phyloP scores from a whole-genome alignment of 495 filamentous ascomycete genomes.

The Aspergillus avenaceus region DNA sequence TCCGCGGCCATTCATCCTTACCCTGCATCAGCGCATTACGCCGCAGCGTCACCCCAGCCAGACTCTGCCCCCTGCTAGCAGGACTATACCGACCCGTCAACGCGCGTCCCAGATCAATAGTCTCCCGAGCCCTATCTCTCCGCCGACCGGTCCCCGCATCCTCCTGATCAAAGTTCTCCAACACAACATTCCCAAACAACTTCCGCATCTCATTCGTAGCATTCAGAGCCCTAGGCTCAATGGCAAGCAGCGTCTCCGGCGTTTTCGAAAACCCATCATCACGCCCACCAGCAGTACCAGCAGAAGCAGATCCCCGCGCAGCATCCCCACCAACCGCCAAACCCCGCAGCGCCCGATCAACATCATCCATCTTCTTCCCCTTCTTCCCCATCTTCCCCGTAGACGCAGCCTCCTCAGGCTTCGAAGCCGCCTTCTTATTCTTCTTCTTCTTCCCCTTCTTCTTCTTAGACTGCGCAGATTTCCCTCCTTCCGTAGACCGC shows the following conservation, averaged over 20 bases:
- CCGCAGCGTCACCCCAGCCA: conserved; percentile 65
- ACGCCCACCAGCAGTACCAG: conserved; percentile 25
- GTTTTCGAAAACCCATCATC: conserved; percentile 43
- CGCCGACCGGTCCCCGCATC: conserved; percentile 49
- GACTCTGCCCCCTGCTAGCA: conserved; percentile 52
- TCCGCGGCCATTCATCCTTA: conserved; percentile 86
- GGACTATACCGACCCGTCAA: conserved; percentile 59
- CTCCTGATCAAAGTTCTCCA: conserved; percentile 57
- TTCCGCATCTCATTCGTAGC: conserved; percentile 89
- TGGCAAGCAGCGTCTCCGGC: conserved; percentile 56
- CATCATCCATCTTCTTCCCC: conserved; percentile 64
- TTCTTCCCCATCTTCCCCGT: conserved; percentile 8
- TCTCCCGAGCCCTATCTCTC: conserved; percentile 49
- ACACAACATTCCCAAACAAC: conserved; percentile 78
- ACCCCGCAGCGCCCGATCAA: conserved; percentile 72
- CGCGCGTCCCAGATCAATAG: conserved; percentile 65
- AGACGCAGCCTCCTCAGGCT: conserved; percentile 14
- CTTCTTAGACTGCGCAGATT: conserved; percentile 18
- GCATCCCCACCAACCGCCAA: conserved; percentile 49
- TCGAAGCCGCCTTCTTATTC: conserved; percentile 30
- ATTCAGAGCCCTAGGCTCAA: conserved; percentile 79
- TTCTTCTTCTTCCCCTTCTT: conserved; percentile 48
- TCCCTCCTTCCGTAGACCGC: conserved; percentile 14
- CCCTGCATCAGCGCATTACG: conserved; percentile 83
- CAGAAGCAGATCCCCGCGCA: too few relatives aligned